Conservation (phyloP, 768 basidiomycete genomes). For the Pulveroboletus sp. region DNA sequence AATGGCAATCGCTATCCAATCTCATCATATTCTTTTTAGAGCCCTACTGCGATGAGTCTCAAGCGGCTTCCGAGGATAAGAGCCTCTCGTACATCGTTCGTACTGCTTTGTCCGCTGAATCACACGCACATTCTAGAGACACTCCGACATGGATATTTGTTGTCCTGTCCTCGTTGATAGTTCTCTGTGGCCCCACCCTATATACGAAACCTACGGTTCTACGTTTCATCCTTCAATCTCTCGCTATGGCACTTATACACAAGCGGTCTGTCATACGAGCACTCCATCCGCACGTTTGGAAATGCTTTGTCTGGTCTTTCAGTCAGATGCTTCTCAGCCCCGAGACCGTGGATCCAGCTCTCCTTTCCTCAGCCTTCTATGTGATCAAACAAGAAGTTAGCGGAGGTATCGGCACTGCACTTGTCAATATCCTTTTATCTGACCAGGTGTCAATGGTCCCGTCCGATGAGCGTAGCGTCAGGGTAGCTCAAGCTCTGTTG, state of each 20-base stretch:
- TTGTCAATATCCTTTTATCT: slow-evolving; percentile 40
- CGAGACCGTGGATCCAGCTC: slow-evolving; percentile 20
- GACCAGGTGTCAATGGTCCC: neutral
- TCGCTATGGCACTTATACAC: slow-evolving; percentile 34
- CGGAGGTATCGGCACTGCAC: slow-evolving; percentile 41
- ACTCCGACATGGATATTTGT: slow-evolving; percentile 45
- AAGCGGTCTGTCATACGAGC: slow-evolving; percentile 34
- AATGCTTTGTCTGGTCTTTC: slow-evolving; percentile 56
- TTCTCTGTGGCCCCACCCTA: slow-evolving; percentile 43
- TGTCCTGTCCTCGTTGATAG: slow-evolving; percentile 44
- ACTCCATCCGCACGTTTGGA: slow-evolving; percentile 49
- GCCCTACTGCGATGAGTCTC: slow-evolving; percentile 10
- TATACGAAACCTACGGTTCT: slow-evolving; percentile 40
- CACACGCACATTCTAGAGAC: slow-evolving; percentile 15
- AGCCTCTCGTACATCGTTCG: slow-evolving; percentile 28
- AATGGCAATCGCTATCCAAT: slow-evolving; percentile 26
- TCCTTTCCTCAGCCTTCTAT: slow-evolving; percentile 37
- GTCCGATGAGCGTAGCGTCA: slow-evolving; percentile 13
- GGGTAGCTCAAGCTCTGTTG: slow-evolving; percentile 35
- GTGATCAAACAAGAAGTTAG: slow-evolving; percentile 47
- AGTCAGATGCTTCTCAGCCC: slow-evolving; percentile 33
- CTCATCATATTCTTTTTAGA: slow-evolving; percentile 27
- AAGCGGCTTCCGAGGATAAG: neutral
- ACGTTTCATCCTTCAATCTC: slow-evolving; percentile 36
- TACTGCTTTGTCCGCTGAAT: slow-evolving; percentile 26